phyloP scores from a whole-genome alignment of 2,329 filamentous ascomycete species.

The Pestalotiopsis sp. region DNA sequence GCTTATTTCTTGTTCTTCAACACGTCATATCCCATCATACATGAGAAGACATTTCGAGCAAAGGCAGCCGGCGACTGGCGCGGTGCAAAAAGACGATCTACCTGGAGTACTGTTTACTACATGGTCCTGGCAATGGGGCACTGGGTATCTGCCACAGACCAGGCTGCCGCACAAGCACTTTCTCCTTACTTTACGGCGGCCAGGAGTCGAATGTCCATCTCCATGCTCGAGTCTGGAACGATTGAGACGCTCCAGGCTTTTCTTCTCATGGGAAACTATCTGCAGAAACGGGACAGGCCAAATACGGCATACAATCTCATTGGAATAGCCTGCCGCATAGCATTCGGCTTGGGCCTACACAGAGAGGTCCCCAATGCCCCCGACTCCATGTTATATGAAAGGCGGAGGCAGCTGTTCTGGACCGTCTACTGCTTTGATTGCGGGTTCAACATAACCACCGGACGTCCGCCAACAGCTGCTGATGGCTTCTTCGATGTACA shows the following conservation, averaged over 20 bases:
- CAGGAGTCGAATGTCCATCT: conserved; percentile 37
- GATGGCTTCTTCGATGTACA: conserved; percentile 42
- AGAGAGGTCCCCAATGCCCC: conserved; percentile 38
- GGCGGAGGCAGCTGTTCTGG: conserved; percentile 38
- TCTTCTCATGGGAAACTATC: conserved; percentile 45
- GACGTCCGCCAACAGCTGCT: conserved; percentile 41
- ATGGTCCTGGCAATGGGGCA: conserved; percentile 38
- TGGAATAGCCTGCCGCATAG: conserved; percentile 50
- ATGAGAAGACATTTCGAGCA: conserved; percentile 45
- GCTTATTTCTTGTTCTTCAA: conserved; percentile 46
- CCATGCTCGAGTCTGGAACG: conserved; percentile 44
- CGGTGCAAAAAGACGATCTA: conserved; percentile 7
- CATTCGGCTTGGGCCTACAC: conserved; percentile 49
- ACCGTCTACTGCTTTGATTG: conserved; percentile 44
- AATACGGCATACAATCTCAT: conserved; percentile 54
- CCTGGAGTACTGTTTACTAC: conserved; percentile 24
- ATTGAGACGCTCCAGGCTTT: conserved; percentile 45
- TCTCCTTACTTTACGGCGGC: conserved; percentile 28
- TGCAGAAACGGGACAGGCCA: conserved; percentile 50
- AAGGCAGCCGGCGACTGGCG: conserved; percentile 20
- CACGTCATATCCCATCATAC: conserved; percentile 44
- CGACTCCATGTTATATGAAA: conserved; percentile 34
- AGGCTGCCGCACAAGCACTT: conserved; percentile 1
- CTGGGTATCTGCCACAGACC: conserved; percentile 28
- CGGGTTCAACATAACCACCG: conserved; percentile 48